These are phyloP conservation scores for Mortierella sp. DNA, from an alignment of 371 early-diverging fungal species.

Conservation along the genomic window DNA sequence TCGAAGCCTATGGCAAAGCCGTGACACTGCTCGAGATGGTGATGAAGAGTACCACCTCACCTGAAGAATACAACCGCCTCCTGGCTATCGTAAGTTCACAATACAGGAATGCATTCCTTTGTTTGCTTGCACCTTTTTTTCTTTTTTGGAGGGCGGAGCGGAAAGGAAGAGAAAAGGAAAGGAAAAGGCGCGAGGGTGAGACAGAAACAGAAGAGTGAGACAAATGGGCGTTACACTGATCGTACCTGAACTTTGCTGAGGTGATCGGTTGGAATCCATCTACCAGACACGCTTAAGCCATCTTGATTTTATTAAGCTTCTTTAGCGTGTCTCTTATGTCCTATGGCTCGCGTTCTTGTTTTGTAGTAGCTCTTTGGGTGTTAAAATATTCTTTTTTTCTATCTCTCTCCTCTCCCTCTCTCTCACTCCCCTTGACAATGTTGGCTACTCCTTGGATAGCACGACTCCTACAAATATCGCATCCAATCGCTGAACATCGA, in stretches of 20 bases:
- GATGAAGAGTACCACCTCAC: constrained; percentile 29
- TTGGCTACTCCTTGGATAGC: neutral
- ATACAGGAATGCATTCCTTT: neutral
- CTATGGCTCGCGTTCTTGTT: neutral
- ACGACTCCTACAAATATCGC: constrained; percentile 8
- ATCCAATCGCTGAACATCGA: neutral
- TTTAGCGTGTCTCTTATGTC: neutral
- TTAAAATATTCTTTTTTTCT: neutral
- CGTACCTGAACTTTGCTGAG: neutral
- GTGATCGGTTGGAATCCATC: neutral
- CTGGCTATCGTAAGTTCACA: constrained; percentile 36
- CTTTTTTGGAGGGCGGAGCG: neutral
- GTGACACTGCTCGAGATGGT: constrained; percentile 30
- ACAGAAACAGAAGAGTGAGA: neutral
- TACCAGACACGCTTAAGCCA: neutral
- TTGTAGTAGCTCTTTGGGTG: neutral
- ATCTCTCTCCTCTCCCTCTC: neutral
- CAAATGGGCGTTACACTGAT: neutral
- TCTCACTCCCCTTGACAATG: neutral
- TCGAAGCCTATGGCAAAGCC: constrained; percentile 37
- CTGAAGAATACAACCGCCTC: constrained; percentile 37
- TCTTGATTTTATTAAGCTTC: neutral
- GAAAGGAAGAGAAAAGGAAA: neutral
- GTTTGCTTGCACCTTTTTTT: neutral
- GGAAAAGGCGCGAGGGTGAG: neutral